Base-by-base conservation (phyloP, 306 rosid genomes). In the Quercus agrifolia region DNA sequence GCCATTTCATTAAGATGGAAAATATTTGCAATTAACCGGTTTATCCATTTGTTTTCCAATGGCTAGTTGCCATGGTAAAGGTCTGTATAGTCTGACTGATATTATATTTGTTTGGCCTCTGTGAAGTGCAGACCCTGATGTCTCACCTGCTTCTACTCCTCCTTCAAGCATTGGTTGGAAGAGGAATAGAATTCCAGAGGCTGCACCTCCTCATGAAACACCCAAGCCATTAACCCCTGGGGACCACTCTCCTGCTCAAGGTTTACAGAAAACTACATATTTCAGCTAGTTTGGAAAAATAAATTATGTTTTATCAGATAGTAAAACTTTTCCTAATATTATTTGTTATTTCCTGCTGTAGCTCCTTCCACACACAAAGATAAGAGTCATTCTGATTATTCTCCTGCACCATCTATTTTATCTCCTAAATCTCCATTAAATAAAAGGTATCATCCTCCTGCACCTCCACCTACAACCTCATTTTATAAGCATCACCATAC, bases 71-170 rank as follows among this genome's bases (percentile, higher is more conserved):
- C 52, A 68, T 68, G 72, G 49, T 68, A 68, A 68, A 35, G 72
- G 52, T 35, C 54, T 35, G 4, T 38, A 68, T 38, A 19, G 11
- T 14, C 72, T 68, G 72, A 68, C 51, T 11, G 41, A 38, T 68
- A 35, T 35, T 52, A 56, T 69, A 49, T 61, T 73, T 78, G 62
- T 27, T 74, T 58, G 77, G 46, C 23, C 30, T 56, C 46, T 64
- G 71, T 76, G 71, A 84, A 82, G 41, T 86, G 83, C 90, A 92
- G 98, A 78, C 62, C 91, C 89, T 73, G 82, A 66, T 74, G 84
- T 88, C 79, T 80, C 96, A 85, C 93, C 92, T 52, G 79, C 76
- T 21, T 62, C 87, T 71, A 80, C 93, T 74, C 89, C 90, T 87
- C 80, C 93, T 19, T 41, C 88, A 74, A 81, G 75, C 64, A 77